Evolutionary conservation across 2,329 filamentous ascomycete species (phyloP).

Genomic region (Rutstroemia sp.): DNA sequence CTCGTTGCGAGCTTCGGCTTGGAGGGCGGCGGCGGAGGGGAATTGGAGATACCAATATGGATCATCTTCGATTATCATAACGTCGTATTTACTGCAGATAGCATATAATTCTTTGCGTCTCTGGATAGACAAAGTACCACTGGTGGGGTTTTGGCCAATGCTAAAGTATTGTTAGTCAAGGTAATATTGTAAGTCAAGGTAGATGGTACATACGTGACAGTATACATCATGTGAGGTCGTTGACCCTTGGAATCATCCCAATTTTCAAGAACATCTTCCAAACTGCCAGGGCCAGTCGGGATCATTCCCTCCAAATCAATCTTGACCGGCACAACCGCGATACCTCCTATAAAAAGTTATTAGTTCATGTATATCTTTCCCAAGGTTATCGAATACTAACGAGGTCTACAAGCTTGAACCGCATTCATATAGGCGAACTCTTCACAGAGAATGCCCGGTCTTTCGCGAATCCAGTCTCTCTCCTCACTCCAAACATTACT

Average conservation of each 20-base stretch:
- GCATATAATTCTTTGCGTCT: slow-evolving; percentile 74
- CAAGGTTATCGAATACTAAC: not conserved
- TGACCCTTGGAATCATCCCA: slow-evolving; percentile 73
- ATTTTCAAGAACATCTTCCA: slow-evolving; percentile 70
- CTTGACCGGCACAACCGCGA: slow-evolving; percentile 66
- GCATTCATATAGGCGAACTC: slow-evolving; percentile 76
- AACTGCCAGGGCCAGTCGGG: slow-evolving; percentile 62
- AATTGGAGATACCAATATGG: slow-evolving; percentile 95
- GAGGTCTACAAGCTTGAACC: slow-evolving; percentile 55
- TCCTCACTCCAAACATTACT: slow-evolving; percentile 67
- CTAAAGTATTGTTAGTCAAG: slow-evolving; percentile 32
- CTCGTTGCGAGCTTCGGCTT: slow-evolving; percentile 32
- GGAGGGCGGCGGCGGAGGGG: slow-evolving; percentile 53
- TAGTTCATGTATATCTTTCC: not conserved
- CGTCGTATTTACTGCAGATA: slow-evolving; percentile 74
- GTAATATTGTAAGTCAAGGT: not conserved
- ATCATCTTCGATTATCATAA: slow-evolving; percentile 89
- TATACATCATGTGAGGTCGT: slow-evolving; percentile 80
- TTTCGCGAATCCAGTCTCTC: slow-evolving; percentile 56
- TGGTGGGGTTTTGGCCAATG: slow-evolving; percentile 87
- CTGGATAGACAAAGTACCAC: slow-evolving; percentile 63
- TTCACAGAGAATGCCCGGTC: slow-evolving; percentile 75
- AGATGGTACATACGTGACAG: slow-evolving; percentile 62
- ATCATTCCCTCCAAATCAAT: slow-evolving; percentile 77
- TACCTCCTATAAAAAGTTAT: slow-evolving; percentile 20